A percentile compares a stretch with the other conserved stretches of the same genome.
These are phyloP conservation scores for Skeletonema grethae DNA, from an alignment of 108 stramenopile species.

Conservation along the genomic window DNA sequence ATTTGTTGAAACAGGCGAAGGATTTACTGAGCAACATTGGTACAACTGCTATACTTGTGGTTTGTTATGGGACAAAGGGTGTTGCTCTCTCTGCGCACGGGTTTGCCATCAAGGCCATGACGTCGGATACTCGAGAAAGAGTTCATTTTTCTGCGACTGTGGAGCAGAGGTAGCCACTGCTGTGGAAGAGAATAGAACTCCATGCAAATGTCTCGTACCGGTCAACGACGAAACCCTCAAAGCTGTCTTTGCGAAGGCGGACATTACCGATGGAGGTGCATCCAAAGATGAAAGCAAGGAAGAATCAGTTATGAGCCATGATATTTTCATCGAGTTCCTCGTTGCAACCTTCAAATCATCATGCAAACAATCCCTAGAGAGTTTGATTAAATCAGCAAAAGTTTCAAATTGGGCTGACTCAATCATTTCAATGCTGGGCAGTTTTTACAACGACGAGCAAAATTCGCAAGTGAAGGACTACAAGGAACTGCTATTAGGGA, in stretches of 20 bases:
- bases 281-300: background rate
- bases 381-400: constrained; percentile 30
- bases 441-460: constrained; percentile 1
- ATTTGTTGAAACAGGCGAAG: constrained; percentile 64
- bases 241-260: constrained; percentile 30
- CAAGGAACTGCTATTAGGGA: background rate
- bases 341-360: constrained; percentile 20
- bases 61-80: constrained; percentile 83
- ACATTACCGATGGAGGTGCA: background rate
- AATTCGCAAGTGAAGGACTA: background rate
- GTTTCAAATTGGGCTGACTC: constrained; percentile 35
- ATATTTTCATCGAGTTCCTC: constrained; percentile 20
- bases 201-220: constrained; percentile 70
- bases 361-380: constrained; percentile 28
- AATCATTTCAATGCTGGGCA: constrained; percentile 32
- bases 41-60: constrained; percentile 85
- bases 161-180: constrained; percentile 65
- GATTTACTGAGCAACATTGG: constrained; percentile 88
- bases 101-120: constrained; percentile 87
- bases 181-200: constrained; percentile 44
- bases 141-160: constrained; percentile 91
- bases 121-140: constrained; percentile 76
- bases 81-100: constrained; percentile 80
- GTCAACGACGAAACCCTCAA: constrained; percentile 35
- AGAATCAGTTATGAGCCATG: background rate